Evolutionary conservation across 768 basidiomycete species (phyloP).

Genomic region (Termitomyces sp.): DNA sequence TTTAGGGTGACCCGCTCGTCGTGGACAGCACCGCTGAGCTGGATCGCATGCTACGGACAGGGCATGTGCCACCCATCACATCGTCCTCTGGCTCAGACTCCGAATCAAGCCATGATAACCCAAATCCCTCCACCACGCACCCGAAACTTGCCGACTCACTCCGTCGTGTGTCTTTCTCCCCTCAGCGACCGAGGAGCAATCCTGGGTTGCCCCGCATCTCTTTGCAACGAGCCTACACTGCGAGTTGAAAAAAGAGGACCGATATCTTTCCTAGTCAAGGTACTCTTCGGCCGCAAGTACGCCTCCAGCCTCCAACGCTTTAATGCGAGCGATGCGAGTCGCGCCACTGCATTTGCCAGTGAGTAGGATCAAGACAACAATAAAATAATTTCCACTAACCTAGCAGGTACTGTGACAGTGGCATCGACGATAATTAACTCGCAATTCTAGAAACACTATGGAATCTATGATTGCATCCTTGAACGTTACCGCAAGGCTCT

Average conservation of each 20-base stretch:
- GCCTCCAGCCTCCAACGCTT: slow-evolving; percentile 62
- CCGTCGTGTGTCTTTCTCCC: slow-evolving; percentile 69
- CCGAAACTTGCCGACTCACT: slow-evolving; percentile 73
- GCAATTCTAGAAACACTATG: too few relatives aligned
- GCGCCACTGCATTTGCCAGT: too few relatives aligned
- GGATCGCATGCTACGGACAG: slow-evolving; percentile 58
- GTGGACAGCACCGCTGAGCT: slow-evolving; percentile 63
- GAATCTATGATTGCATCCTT: too few relatives aligned
- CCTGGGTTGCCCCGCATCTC: slow-evolving; percentile 25
- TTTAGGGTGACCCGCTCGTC: slow-evolving; percentile 46
- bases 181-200: slow-evolving; percentile 65
- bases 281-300: slow-evolving; percentile 45
- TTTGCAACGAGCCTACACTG: slow-evolving; percentile 28
- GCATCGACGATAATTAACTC: too few relatives aligned
- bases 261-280: slow-evolving; percentile 25
- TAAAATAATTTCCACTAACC: too few relatives aligned
- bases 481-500: too few relatives aligned
- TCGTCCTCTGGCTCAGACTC: slow-evolving; percentile 53
- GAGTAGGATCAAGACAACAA: too few relatives aligned
- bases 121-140: slow-evolving; percentile 34
- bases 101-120: slow-evolving; percentile 34
- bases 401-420: too few relatives aligned
- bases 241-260: slow-evolving; percentile 28
- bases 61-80: slow-evolving; percentile 36
- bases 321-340: too few relatives aligned